Evolutionary conservation across 257 asterid species (phyloP), one percentile per base, ranked within the genome.

Genomic region (Ilex aquifolium): DNA sequence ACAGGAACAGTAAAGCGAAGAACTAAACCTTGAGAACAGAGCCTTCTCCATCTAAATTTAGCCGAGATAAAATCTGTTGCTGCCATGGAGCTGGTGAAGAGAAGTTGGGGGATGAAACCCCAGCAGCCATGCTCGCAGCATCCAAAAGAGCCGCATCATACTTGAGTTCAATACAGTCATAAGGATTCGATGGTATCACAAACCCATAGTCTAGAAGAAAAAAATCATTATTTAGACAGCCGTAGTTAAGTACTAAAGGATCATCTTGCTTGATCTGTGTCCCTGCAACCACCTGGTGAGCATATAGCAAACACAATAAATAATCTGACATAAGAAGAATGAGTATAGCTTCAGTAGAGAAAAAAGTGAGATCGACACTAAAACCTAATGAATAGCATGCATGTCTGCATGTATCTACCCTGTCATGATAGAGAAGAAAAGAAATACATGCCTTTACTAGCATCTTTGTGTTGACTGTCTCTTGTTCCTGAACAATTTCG

Each of bases 181-280:
- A 81, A 8, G 99, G 95, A 65, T 82, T 93, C 14, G 97, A 84
- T 46, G 95, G 80, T 57, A 87, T 57, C 46, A 87, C 88, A 68
- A 93, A 93, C 57, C 99, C 97, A 59, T 93, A 93, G 77, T 93
- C 97, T 27, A 93, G 80, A 71, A 93, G 95, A 72, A 93, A 85
- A 61, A 87, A 72, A 72, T 87, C 99, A 31, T 82, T 90, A 62
- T 79, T 93, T 62, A 93, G 73, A 58, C 85, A 74, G 56, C 99
- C 99, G 56, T 93, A 93, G 72, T 90, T 93, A 17, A 93, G 96
- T 67, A 82, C 80, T 71, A 93, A 69, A 0, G 81, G 77, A 68
- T 87, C 85, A 30, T 79, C 75, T 77, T 55, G 81, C 67, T 85
- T 85, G 40, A 90, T 85, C 66, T 82, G 65, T 44, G 61, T 57